These are phyloP conservation scores for Pseudotsuga menziesii DNA, from an alignment of 75 land plant species.

Conservation along the genomic window DNA sequence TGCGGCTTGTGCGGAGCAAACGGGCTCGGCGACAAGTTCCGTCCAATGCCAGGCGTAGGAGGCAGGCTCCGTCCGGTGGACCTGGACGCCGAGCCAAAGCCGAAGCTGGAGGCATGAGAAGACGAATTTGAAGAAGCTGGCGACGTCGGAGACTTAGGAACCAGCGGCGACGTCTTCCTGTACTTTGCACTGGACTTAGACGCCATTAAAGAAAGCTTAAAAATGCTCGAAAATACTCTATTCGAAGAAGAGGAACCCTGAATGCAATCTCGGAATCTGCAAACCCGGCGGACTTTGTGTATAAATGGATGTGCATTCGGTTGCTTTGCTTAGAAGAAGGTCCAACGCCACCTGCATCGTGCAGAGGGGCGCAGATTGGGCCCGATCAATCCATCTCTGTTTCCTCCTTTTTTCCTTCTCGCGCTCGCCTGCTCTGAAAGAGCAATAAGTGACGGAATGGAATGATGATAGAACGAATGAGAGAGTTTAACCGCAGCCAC, in stretches of 20 bases:
- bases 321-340: slow-evolving; percentile 9
- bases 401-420: not conserved
- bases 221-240: not conserved
- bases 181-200: not conserved
- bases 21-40: slow-evolving; percentile 6
- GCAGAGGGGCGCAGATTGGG: slow-evolving; percentile 5
- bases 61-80: slow-evolving; percentile 15
- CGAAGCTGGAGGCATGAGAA: slow-evolving; percentile 6
- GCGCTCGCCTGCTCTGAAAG: too few relatives aligned
- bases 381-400: not conserved
- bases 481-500: not conserved
- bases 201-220: not conserved
- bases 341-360: not conserved
- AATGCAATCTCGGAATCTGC: not conserved
- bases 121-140: slow-evolving; percentile 19
- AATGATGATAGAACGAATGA: not conserved
- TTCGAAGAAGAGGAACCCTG: not conserved
- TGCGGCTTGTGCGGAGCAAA: not conserved
- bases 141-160: slow-evolving; percentile 17
- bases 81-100: slow-evolving; percentile 24
- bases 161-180: slow-evolving; percentile 29
- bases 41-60: slow-evolving; percentile 8
- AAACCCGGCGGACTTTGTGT: not conserved
- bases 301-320: not conserved
- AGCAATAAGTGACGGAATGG: too few relatives aligned